Percentiles rank a stretch among this genome's conserved stretches.
Evolutionary conservation across 345 rosid genomes (phyloP).

Genomic region (Aquilaria malaccensis): DNA sequence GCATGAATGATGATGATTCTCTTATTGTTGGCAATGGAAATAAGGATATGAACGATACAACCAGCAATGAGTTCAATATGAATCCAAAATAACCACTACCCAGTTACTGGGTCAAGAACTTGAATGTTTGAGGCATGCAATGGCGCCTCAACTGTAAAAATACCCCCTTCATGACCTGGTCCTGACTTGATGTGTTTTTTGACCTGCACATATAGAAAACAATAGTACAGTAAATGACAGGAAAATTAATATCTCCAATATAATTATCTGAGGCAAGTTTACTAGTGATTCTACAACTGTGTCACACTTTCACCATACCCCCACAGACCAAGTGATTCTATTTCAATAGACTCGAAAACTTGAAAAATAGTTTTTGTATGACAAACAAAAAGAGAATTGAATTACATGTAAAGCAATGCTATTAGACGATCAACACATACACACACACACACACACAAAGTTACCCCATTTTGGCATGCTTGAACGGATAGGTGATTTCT

Average conservation of each 20-base stretch:
- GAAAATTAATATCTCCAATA: background rate
- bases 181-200: slow-evolving; percentile 90
- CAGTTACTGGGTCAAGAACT: slow-evolving; percentile 89
- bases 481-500: no score
- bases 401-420: no score
- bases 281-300: background rate
- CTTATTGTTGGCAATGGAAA: slow-evolving; percentile 2
- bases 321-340: no score
- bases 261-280: background rate
- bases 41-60: background rate
- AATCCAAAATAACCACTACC: slow-evolving; percentile 30
- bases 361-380: background rate
- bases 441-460: no score
- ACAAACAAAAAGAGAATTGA: background rate
- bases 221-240: background rate
- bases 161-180: slow-evolving; percentile 93
- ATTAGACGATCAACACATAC: no score
- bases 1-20: slow-evolving; percentile 11
- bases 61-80: background rate
- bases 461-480: no score
- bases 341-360: background rate
- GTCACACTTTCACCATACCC: no score
- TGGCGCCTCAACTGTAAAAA: slow-evolving; percentile 93
- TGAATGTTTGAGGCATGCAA: slow-evolving; percentile 93
- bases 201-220: slow-evolving; percentile 36